Percentiles rank a stretch among this genome's conserved stretches.
phyloP scores from a whole-genome alignment of 2,329 filamentous ascomycete genomes.

The Laburnicola sp. region DNA sequence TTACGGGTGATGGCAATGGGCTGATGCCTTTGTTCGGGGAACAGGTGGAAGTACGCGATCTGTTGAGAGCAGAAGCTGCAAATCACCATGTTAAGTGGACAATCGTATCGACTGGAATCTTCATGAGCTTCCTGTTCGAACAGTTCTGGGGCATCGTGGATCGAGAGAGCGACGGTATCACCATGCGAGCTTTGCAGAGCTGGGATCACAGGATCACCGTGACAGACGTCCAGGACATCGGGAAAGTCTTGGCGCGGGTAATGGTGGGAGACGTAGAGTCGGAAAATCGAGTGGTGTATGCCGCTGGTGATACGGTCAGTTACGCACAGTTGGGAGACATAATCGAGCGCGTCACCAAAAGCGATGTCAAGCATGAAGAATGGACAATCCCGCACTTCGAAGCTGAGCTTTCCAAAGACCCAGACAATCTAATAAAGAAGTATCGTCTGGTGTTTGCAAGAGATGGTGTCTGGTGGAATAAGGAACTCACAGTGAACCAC shows the following conservation, averaged over 20 bases:
- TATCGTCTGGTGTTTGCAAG: constrained; percentile 66
- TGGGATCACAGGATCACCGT: constrained; percentile 67
- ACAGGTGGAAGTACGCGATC: constrained; percentile 54
- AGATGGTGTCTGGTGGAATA: constrained; percentile 62
- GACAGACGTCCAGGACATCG: constrained; percentile 67
- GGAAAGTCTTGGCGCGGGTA: constrained; percentile 60
- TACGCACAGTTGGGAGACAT: constrained; percentile 60
- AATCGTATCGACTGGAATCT: constrained; percentile 70
- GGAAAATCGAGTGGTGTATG: constrained; percentile 55
- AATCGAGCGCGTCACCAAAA: constrained; percentile 52
- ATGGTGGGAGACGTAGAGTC: constrained; percentile 43
- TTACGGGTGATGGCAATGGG: constrained; percentile 58
- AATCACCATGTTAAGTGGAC: constrained; percentile 57
- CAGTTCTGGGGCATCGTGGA: constrained; percentile 65
- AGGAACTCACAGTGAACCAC: constrained; percentile 57
- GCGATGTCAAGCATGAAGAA: constrained; percentile 52
- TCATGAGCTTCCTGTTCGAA: constrained; percentile 71
- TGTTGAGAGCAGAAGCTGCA: constrained; percentile 28
- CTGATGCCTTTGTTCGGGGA: constrained; percentile 69
- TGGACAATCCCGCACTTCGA: constrained; percentile 55
- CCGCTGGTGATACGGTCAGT: constrained; percentile 64
- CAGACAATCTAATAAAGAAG: constrained; percentile 57
- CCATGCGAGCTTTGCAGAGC: constrained; percentile 59
- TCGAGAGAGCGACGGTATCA: constrained; percentile 24
- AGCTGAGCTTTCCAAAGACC: constrained; percentile 52